Percentiles rank a stretch among this genome's conserved stretches.
Evolutionary conservation across 1,284 basidiomycete genomes (phyloP).

Genomic region (Cryptococcus hybrid): DNA sequence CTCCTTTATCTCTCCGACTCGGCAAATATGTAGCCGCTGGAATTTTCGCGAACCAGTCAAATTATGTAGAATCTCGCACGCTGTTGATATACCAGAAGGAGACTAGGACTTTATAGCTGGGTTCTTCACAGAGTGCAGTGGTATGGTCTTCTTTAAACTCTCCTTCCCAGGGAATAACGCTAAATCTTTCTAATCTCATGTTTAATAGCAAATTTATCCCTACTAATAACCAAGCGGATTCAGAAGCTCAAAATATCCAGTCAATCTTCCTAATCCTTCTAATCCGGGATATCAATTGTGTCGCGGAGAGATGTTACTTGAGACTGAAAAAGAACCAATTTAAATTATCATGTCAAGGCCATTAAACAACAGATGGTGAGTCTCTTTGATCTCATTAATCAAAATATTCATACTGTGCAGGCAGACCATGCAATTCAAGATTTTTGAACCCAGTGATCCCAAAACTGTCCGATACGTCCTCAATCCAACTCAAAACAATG

Average conservation of each 20-base stretch:
- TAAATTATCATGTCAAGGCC: too few species aligned
- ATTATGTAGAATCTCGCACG: background rate
- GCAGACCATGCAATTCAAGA: background rate
- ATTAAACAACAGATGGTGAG: too few species aligned
- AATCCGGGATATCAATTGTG: conserved; percentile 5
- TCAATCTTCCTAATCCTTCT: conserved; percentile 9
- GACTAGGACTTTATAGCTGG: too few species aligned
- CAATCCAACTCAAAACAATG: conserved; percentile 13
- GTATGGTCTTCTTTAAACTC: too few species aligned
- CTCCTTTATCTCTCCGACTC: too few species aligned
- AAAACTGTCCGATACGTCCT: conserved; percentile 16
- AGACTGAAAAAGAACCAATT: background rate
- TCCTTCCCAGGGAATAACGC: too few species aligned
- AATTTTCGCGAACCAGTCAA: background rate
- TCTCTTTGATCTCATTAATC: too few species aligned
- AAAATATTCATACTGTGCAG: background rate
- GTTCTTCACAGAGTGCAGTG: too few species aligned
- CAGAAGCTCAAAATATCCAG: conserved; percentile 7
- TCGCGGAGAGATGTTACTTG: conserved; percentile 18
- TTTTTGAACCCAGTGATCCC: background rate
- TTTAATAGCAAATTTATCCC: too few species aligned
- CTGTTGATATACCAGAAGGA: too few species aligned
- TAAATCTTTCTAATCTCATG: too few species aligned
- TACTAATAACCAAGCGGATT: conserved; percentile 11
- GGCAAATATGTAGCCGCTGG: background rate